Conservation (phyloP, 345 rosid genomes). For the Laguncularia racemosa region DNA sequence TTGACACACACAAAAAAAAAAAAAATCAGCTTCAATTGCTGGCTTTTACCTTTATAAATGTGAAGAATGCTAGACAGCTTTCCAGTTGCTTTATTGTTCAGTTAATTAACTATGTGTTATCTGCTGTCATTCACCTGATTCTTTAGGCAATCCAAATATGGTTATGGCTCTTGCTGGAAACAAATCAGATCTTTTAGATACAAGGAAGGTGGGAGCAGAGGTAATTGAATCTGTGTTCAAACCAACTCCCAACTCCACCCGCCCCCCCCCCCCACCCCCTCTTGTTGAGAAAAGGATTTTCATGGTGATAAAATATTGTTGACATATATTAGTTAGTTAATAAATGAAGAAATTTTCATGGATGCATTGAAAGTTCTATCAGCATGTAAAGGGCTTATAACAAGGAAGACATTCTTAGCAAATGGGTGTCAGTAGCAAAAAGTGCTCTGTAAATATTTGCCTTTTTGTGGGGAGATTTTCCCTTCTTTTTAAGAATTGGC, state of each 20-base stretch:
- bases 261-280: too few relatives aligned
- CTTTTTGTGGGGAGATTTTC: too few relatives aligned
- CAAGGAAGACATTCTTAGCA: too few relatives aligned
- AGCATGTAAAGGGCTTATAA: too few relatives aligned
- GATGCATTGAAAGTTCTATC: too few relatives aligned
- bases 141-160: slow-evolving; percentile 77
- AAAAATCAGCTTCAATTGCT: too few relatives aligned
- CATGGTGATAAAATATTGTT: background rate
- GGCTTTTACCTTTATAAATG: background rate
- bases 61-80: background rate
- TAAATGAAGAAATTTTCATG: background rate
- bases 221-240: slow-evolving; percentile 38
- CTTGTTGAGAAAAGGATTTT: too few relatives aligned
- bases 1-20: too few relatives aligned
- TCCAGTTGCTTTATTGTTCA: background rate
- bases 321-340: background rate
- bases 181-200: slow-evolving; percentile 81
- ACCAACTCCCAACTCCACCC: too few relatives aligned
- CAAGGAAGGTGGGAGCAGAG: slow-evolving; percentile 72
- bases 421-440: too few relatives aligned
- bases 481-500: too few relatives aligned
- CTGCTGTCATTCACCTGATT: background rate
- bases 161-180: slow-evolving; percentile 94
- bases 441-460: too few relatives aligned
- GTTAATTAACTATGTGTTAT: slow-evolving; percentile 5